A percentile compares a stretch with the other conserved stretches of the same genome.
phyloP scores from a whole-genome alignment of 768 basidiomycete species.

The Rhodotorula taiwanensis region DNA sequence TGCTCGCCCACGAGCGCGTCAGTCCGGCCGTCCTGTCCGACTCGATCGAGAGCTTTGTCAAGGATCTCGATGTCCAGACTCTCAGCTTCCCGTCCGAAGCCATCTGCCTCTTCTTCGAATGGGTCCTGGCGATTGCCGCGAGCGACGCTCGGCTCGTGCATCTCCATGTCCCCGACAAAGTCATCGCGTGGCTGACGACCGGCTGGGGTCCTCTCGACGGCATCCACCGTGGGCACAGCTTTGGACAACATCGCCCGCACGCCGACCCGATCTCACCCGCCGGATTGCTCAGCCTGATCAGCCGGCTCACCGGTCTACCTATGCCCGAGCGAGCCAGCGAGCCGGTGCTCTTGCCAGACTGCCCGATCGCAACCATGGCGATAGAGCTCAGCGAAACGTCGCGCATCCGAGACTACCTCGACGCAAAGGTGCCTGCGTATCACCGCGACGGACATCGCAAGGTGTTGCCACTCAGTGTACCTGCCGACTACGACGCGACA shows the following conservation, averaged over 20 bases:
- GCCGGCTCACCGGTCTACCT: conserved; percentile 1
- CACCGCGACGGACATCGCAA: conserved; percentile 48
- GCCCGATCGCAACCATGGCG: conserved; percentile 57
- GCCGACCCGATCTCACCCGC: conserved; percentile 21
- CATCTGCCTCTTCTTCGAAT: conserved; percentile 72
- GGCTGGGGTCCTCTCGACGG: conserved; percentile 57
- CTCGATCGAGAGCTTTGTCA: conserved; percentile 62
- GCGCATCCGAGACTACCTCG: conserved; percentile 62
- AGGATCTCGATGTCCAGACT: conserved; percentile 83
- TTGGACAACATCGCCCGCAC: conserved; percentile 25
- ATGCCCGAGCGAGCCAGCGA: background rate
- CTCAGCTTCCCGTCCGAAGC: conserved; percentile 77
- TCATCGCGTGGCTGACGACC: conserved; percentile 70
- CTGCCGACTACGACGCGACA: conserved; percentile 51
- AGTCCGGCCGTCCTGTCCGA: conserved; percentile 58
- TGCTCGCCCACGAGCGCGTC: conserved; percentile 48
- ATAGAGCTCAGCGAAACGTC: conserved; percentile 55
- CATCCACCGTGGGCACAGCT: conserved; percentile 22
- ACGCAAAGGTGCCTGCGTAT: conserved; percentile 15
- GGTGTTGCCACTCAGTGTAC: conserved; percentile 55
- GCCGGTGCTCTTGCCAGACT: conserved; percentile 58
- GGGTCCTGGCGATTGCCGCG: conserved; percentile 62
- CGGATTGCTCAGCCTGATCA: conserved; percentile 13
- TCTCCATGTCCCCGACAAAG: conserved; percentile 79
- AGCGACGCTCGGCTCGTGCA: conserved; percentile 77